Percentiles rank a stretch among this genome's conserved stretches.
These are phyloP conservation scores for Tulasnella sp. DNA, from an alignment of 768 basidiomycete genomes.

Conservation along the genomic window DNA sequence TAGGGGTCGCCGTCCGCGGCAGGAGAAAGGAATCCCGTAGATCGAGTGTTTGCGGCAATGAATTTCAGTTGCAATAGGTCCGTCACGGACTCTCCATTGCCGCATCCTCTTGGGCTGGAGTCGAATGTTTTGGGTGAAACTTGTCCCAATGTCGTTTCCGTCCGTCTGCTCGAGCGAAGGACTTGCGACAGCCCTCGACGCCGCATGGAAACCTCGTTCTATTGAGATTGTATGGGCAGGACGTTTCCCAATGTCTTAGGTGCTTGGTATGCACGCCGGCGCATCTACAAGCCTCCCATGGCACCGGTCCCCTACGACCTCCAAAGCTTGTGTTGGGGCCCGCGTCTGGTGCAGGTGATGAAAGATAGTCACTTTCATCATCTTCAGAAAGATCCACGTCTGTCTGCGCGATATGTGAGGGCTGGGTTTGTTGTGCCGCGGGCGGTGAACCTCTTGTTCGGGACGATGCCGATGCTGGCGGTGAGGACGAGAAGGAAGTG, in stretches of 20 bases:
- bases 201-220: slow-evolving; percentile 18
- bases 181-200: slow-evolving; percentile 20
- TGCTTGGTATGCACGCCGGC: slow-evolving; percentile 12
- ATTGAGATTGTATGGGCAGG: slow-evolving; percentile 17
- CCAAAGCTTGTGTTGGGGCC: background rate
- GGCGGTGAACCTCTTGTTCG: background rate
- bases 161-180: slow-evolving; percentile 18
- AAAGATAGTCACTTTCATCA: slow-evolving; percentile 8
- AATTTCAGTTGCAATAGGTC: background rate
- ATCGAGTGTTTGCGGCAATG: background rate
- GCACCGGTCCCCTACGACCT: background rate
- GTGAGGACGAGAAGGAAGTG: background rate
- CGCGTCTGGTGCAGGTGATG: slow-evolving; percentile 9
- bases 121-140: slow-evolving; percentile 15
- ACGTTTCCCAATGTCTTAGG: slow-evolving; percentile 9
- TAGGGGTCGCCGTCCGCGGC: background rate
- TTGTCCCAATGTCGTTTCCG: slow-evolving; percentile 23
- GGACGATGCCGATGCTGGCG: slow-evolving; percentile 3
- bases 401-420: background rate
- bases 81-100: background rate
- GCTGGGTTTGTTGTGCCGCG: background rate
- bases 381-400: background rate
- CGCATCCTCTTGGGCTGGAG: slow-evolving; percentile 1
- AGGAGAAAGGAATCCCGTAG: background rate
- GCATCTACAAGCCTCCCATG: slow-evolving; percentile 18